phyloP scores from a whole-genome alignment of 768 basidiomycete species.

The Baorangia bicolor region DNA sequence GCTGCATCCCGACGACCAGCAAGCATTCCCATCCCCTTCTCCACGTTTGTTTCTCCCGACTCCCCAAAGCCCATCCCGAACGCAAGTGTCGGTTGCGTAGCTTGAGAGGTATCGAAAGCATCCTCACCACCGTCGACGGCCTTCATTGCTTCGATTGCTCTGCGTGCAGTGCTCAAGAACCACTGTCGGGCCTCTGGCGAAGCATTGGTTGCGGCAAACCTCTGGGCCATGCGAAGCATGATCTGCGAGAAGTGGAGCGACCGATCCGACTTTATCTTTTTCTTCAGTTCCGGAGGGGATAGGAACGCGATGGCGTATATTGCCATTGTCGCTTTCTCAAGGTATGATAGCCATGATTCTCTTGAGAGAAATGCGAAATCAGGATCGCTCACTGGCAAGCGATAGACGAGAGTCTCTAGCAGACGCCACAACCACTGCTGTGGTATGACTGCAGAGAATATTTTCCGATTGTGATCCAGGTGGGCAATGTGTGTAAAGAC shows the following conservation, averaged over 20 bases:
- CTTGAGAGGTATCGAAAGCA: slow-evolving; percentile 65
- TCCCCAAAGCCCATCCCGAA: slow-evolving; percentile 90
- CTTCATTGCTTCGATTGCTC: slow-evolving; percentile 77
- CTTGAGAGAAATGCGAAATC: slow-evolving; percentile 69
- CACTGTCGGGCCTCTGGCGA: slow-evolving; percentile 51
- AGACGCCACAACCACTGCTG: slow-evolving; percentile 55
- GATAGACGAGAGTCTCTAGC: slow-evolving; percentile 71
- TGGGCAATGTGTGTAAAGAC: slow-evolving; percentile 79
- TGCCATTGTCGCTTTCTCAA: slow-evolving; percentile 78
- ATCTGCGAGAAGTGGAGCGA: slow-evolving; percentile 66
- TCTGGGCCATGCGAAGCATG: slow-evolving; percentile 70
- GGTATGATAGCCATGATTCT: slow-evolving; percentile 72
- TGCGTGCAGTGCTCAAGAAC: slow-evolving; percentile 56
- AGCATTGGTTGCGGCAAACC: slow-evolving; percentile 49
- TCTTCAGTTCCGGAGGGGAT: slow-evolving; percentile 72
- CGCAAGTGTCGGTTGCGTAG: slow-evolving; percentile 57
- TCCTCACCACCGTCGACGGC: slow-evolving; percentile 75
- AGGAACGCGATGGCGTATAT: slow-evolving; percentile 87
- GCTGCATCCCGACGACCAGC: slow-evolving; percentile 70
- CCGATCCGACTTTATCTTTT: slow-evolving; percentile 62
- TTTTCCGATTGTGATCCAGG: slow-evolving; percentile 73
- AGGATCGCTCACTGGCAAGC: slow-evolving; percentile 75
- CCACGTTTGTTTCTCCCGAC: slow-evolving; percentile 58
- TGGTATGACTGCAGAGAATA: slow-evolving; percentile 63
- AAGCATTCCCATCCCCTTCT: slow-evolving; percentile 74